These are phyloP conservation scores for Brettanomyces anomalus DNA, from an alignment of 805 yeast genomes.

Conservation along the genomic window DNA sequence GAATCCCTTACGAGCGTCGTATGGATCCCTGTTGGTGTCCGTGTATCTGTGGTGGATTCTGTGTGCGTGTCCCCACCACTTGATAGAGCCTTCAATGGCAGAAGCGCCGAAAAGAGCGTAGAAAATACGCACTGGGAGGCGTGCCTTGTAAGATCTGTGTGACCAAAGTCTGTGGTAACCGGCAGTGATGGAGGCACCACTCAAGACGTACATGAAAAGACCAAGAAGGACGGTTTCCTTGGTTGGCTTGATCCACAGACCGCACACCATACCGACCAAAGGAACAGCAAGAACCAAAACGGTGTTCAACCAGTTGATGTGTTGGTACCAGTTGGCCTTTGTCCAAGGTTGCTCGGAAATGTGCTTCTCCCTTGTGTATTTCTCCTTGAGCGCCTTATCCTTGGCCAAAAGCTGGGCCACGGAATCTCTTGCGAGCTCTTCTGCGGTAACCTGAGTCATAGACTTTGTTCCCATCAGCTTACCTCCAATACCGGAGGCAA, in stretches of 20 bases:
- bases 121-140: conserved; percentile 49
- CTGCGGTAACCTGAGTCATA: conserved; percentile 60
- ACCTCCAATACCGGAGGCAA: conserved; percentile 72
- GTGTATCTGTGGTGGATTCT: conserved; percentile 83
- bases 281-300: conserved; percentile 59
- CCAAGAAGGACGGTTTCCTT: conserved; percentile 39
- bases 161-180: conserved; percentile 80
- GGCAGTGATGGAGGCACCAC: conserved; percentile 74
- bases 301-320: conserved; percentile 72
- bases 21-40: conserved; percentile 76
- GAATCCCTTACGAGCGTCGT: conserved; percentile 76
- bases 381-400: conserved; percentile 34
- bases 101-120: conserved; percentile 78
- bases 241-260: conserved; percentile 40
- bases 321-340: conserved; percentile 56
- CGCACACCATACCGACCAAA: conserved; percentile 37
- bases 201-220: conserved; percentile 41
- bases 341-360: conserved; percentile 81
- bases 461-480: conserved; percentile 74
- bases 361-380: conserved; percentile 38
- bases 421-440: conserved; percentile 45
- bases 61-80: conserved; percentile 86
- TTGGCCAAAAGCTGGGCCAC: conserved; percentile 37
- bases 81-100: conserved; percentile 75
- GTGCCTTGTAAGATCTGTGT: conserved; percentile 64